A percentile compares a stretch with the other conserved stretches of the same genome.
Evolutionary conservation across 495 filamentous ascomycete species (phyloP).

Genomic region (Extremus antarcticus): DNA sequence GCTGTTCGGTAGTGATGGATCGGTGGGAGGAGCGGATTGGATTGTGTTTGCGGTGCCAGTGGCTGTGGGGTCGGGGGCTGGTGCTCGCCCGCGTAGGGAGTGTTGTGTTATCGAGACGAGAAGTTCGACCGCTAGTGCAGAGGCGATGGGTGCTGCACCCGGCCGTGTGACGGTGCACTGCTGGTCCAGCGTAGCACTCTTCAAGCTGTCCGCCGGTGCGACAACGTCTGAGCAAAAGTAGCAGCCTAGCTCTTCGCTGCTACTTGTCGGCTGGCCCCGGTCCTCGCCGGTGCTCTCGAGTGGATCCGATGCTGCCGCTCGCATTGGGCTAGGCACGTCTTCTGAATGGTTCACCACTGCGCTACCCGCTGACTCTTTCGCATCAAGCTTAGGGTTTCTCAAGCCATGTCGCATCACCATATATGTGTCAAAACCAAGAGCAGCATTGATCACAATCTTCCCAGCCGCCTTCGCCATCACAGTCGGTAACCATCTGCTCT

Average conservation of each 20-base stretch:
- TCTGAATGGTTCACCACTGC: constrained; percentile 14
- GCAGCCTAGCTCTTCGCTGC: constrained; percentile 65
- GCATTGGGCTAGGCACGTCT: constrained; percentile 2
- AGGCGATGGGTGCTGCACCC: constrained; percentile 83
- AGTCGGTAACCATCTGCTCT: constrained; percentile 92
- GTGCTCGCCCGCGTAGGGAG: constrained; percentile 47
- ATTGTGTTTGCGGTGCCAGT: constrained; percentile 23
- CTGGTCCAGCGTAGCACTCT: constrained; percentile 70
- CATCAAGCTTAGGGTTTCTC: neutral
- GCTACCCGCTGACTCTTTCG: neutral
- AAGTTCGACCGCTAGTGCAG: constrained; percentile 82
- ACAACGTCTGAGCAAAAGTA: constrained; percentile 99
- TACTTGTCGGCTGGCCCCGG: neutral
- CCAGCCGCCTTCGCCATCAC: constrained; percentile 88
- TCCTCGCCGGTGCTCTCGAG: neutral
- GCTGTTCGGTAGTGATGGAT: constrained; percentile 27
- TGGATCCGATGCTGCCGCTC: constrained; percentile 5
- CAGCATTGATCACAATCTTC: constrained; percentile 94
- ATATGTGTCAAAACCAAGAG: constrained; percentile 90
- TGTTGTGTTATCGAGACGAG: constrained; percentile 84
- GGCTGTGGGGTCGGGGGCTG: constrained; percentile 41
- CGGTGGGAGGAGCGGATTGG: constrained; percentile 25
- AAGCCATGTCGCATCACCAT: constrained; percentile 94
- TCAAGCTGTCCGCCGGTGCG: constrained; percentile 60
- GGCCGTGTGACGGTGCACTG: constrained; percentile 96